Evolutionary conservation across 371 early-diverging fungal genomes (phyloP), one percentile per base, ranked within the genome.

Genomic region (Lichtheimia corymbifera): DNA sequence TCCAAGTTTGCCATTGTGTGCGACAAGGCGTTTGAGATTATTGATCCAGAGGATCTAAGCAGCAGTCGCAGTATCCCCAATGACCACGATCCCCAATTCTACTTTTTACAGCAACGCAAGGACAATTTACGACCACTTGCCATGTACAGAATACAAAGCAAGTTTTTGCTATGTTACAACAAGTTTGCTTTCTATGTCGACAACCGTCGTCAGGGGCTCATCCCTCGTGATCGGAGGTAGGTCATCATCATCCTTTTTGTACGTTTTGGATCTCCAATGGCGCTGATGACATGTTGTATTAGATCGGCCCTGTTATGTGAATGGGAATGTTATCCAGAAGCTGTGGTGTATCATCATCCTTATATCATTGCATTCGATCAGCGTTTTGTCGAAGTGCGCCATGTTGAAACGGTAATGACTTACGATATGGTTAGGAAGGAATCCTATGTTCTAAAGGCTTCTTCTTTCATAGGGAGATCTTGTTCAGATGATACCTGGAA

Each of bases 171-270:
- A 44, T 93, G 93, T 71, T 95, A 93, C 71, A 88, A 92, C 62
- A 92, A 93, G 67, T 91, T 92, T 76, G 91, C 86, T 0, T 94
- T 95, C 68, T 94, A 85, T 61, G 90, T 95, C 53, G 87, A 93
- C 71, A 86, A 88, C 58, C 55, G 52, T 61, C 57, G 57, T 15
- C 62, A 61, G 47, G 27, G 42, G 40, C 35, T 61, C 43, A 50
- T 59, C 24, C 61, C 61, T 22, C 62, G 50, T 27, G 66, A 58
- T 45, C 84, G 55, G 54, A 59, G 53, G 79, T 76, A 30, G 15
- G 35, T 3, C n/a, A n/a, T n/a, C n/a, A n/a, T n/a, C n/a, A n/a
- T n/a, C n/a, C n/a, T n/a, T n/a, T n/a, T n/a, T 51, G 14, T 14
- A 9, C 9, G 0, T 4, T 25, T 13, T 5, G 6, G 17, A 51